Conservation (phyloP, 1,284 basidiomycete species). For the Neonothopanus nambi region DNA sequence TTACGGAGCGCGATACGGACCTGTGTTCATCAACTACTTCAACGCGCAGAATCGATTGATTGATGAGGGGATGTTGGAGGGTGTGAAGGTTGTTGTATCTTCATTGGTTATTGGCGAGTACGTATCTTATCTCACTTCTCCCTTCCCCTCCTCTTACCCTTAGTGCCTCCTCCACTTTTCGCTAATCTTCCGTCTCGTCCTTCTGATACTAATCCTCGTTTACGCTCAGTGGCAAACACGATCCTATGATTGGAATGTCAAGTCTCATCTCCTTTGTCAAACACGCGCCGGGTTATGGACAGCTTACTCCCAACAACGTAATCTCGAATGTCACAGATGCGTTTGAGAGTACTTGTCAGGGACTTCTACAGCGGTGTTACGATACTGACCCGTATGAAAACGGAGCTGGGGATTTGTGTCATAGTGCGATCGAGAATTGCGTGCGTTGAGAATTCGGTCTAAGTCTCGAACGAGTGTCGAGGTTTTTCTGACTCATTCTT, state of each 20-base stretch:
- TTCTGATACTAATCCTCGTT: no score
- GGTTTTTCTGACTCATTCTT: no score
- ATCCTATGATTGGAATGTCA: conserved; percentile 37
- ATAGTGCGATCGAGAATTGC: conserved; percentile 18
- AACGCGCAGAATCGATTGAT: conserved; percentile 44
- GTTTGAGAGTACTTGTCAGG: conserved; percentile 32
- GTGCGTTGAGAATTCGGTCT: no score
- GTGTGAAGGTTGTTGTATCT: conserved; percentile 35
- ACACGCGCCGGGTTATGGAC: conserved; percentile 38
- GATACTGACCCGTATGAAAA: not conserved
- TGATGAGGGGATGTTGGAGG: conserved; percentile 27
- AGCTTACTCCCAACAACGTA: conserved; percentile 32
- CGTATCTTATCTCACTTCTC: not conserved
- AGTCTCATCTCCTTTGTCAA: conserved; percentile 38
- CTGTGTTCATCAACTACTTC: conserved; percentile 41
- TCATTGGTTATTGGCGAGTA: conserved; percentile 44
- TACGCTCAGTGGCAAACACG: conserved; percentile 34
- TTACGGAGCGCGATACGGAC: conserved; percentile 43
- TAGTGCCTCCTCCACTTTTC: not conserved
- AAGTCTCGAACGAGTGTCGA: no score
- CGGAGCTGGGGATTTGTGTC: conserved; percentile 1
- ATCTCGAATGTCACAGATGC: conserved; percentile 32
- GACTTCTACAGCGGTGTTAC: conserved; percentile 25
- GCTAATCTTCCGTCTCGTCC: no score
- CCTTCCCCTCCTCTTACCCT: not conserved